A percentile compares a stretch with the other conserved stretches of the same genome.
These are phyloP conservation scores for Austroboletus novae-zelandiae DNA, from an alignment of 1,284 basidiomycete genomes.

Conservation along the genomic window DNA sequence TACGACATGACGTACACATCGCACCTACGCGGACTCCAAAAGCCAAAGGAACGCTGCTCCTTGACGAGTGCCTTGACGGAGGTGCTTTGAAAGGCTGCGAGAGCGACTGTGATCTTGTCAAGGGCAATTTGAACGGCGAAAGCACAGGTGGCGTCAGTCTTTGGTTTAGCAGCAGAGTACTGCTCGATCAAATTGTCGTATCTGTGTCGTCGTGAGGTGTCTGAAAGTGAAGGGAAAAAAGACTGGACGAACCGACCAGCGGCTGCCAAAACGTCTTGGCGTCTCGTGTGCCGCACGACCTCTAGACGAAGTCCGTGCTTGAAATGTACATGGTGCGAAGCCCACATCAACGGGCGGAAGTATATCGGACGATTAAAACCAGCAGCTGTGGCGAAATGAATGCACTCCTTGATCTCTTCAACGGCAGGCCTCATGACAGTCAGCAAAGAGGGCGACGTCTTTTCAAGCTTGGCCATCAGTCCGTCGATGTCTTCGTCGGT, in stretches of 20 bases:
- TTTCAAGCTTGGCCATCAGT: slow-evolving; percentile 57
- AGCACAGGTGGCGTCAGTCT: slow-evolving; percentile 57
- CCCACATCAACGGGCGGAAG: slow-evolving; percentile 74
- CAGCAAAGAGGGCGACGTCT: slow-evolving; percentile 52
- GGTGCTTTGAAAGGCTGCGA: slow-evolving; percentile 71
- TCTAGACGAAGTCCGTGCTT: slow-evolving; percentile 76
- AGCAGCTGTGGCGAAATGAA: slow-evolving; percentile 60
- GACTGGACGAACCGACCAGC: slow-evolving; percentile 66
- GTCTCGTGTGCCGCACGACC: slow-evolving; percentile 65
- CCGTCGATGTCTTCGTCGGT: slow-evolving; percentile 61
- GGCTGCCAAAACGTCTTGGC: slow-evolving; percentile 71
- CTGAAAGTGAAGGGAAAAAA: not conserved
- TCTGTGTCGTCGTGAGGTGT: slow-evolving; percentile 35
- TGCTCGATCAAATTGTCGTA: slow-evolving; percentile 74
- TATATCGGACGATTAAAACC: slow-evolving; percentile 62
- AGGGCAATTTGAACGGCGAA: slow-evolving; percentile 77
- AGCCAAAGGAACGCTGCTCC: slow-evolving; percentile 80
- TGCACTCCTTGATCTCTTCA: slow-evolving; percentile 61
- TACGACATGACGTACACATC: slow-evolving; percentile 84
- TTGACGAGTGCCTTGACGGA: slow-evolving; percentile 70
- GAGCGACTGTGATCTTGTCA: slow-evolving; percentile 72
- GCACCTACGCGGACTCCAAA: slow-evolving; percentile 83
- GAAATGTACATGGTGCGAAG: slow-evolving; percentile 61
- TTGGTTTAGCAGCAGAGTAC: slow-evolving; percentile 55
- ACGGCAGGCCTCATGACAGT: slow-evolving; percentile 47